These are phyloP conservation scores for Prinsepia uniflora DNA, from an alignment of 306 rosid genomes.

Conservation along the genomic window DNA sequence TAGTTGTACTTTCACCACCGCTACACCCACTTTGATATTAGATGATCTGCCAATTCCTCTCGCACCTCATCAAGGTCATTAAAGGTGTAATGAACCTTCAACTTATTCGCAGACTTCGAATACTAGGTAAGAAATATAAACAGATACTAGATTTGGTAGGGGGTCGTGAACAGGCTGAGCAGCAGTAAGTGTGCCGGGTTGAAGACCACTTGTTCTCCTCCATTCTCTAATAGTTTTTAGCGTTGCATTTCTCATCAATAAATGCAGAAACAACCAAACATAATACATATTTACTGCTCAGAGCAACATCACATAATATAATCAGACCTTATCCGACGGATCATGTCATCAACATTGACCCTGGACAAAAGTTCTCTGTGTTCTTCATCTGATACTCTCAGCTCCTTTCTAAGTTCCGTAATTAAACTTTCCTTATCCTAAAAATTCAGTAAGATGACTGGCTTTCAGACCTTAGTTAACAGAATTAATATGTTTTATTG, in stretches of 20 bases:
- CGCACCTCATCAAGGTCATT: too few species aligned
- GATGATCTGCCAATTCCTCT: too few species aligned
- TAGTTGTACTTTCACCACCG: too few species aligned
- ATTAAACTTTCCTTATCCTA: too few species aligned
- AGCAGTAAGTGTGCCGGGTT: constrained; percentile 50
- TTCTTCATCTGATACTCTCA: constrained; percentile 54
- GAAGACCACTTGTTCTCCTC: constrained; percentile 76
- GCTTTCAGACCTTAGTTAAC: too few species aligned
- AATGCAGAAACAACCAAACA: constrained; percentile 9
- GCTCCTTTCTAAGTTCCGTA: constrained; percentile 54
- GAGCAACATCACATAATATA: constrained; percentile 16
- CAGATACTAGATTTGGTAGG: constrained; percentile 78
- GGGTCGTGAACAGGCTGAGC: constrained; percentile 76
- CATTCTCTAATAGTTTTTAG: constrained; percentile 62
- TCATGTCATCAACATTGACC: constrained; percentile 49
- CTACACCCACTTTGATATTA: too few species aligned
- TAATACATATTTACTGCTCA: constrained; percentile 1
- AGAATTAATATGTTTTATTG: too few species aligned
- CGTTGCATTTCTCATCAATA: constrained; percentile 12
- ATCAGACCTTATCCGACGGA: constrained; percentile 44
- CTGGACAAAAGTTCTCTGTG: constrained; percentile 48
- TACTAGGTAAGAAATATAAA: too few species aligned
- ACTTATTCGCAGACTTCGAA: too few species aligned
- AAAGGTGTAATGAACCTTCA: too few species aligned
- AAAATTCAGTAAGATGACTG: too few species aligned